Conservation (phyloP, 768 basidiomycete species). For the Tricholoma saponaceum region DNA sequence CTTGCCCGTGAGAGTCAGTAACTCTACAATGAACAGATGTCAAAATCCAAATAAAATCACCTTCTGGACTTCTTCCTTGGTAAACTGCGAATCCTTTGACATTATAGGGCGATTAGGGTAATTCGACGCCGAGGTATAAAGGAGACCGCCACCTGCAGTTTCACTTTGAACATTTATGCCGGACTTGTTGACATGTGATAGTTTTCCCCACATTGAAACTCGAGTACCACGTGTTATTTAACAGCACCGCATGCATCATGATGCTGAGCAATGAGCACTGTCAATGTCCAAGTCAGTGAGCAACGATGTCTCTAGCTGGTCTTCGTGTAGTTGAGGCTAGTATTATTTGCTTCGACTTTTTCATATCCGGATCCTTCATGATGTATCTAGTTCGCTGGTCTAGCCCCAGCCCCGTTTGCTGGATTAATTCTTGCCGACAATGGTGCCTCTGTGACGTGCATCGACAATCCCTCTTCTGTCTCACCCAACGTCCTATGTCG, state of each 20-base stretch:
- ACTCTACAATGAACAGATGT: background rate
- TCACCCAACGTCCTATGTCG: slow-evolving; percentile 56
- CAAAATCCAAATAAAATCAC: slow-evolving; percentile 30
- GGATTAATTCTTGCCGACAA: slow-evolving; percentile 76
- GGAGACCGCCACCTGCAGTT: too few relatives aligned
- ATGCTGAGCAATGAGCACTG: too few relatives aligned
- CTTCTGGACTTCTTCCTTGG: slow-evolving; percentile 70
- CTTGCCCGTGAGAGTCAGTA: slow-evolving; percentile 38
- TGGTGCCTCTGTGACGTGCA: slow-evolving; percentile 71
- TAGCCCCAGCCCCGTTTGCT: slow-evolving; percentile 80
- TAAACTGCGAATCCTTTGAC: slow-evolving; percentile 34
- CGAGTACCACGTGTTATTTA: too few relatives aligned
- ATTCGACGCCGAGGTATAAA: too few relatives aligned
- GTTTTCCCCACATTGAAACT: too few relatives aligned
- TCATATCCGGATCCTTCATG: background rate
- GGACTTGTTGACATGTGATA: too few relatives aligned
- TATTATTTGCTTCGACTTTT: background rate
- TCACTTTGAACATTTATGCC: too few relatives aligned
- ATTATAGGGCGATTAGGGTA: slow-evolving; percentile 11
- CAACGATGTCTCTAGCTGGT: slow-evolving; percentile 16
- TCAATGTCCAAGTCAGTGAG: too few relatives aligned
- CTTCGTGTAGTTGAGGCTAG: slow-evolving; percentile 22
- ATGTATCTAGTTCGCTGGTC: slow-evolving; percentile 62
- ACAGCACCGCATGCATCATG: too few relatives aligned
- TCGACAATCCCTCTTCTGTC: slow-evolving; percentile 55